Percentiles rank a stretch among this genome's conserved stretches.
phyloP scores from a whole-genome alignment of 352 stramenopile genomes.

The Globisporangium heterothallicum region DNA sequence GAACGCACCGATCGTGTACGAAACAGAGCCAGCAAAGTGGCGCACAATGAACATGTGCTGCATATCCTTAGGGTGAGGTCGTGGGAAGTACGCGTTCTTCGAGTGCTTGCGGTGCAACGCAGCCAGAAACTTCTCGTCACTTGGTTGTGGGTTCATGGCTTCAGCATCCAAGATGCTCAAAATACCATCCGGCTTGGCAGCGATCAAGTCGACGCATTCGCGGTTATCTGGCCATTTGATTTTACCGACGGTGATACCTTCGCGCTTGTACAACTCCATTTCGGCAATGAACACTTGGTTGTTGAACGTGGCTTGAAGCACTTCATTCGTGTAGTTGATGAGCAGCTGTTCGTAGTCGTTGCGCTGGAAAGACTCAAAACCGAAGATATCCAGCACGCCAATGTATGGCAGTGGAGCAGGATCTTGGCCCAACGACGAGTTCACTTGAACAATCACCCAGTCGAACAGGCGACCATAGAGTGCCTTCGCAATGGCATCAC shows the following conservation, averaged over 20 bases:
- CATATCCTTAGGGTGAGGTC: conserved; percentile 86
- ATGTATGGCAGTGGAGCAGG: conserved; percentile 80
- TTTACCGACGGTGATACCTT: conserved; percentile 86
- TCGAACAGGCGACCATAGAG: conserved; percentile 92
- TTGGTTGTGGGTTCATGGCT: conserved; percentile 87
- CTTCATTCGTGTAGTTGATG: conserved; percentile 90
- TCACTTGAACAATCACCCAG: conserved; percentile 91
- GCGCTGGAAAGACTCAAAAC: conserved; percentile 87
- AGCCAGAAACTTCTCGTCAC: conserved; percentile 82
- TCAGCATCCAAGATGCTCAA: conserved; percentile 80
- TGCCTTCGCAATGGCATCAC: conserved; percentile 92
- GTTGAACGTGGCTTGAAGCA: conserved; percentile 86
- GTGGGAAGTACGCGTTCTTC: conserved; percentile 82
- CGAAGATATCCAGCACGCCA: conserved; percentile 90
- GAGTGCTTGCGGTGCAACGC: conserved; percentile 81
- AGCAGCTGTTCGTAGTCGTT: conserved; percentile 90
- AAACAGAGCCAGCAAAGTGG: conserved; percentile 87
- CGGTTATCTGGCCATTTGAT: conserved; percentile 91
- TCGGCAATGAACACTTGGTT: conserved; percentile 88
- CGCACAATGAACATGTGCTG: conserved; percentile 86
- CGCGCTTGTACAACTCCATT: conserved; percentile 87
- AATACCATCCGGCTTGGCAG: conserved; percentile 76
- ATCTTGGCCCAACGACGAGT: conserved; percentile 81
- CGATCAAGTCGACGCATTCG: conserved; percentile 88
- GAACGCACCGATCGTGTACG: conserved; percentile 87